Conservation (phyloP, 495 filamentous ascomycete genomes). For the Copromyces sp. region DNA sequence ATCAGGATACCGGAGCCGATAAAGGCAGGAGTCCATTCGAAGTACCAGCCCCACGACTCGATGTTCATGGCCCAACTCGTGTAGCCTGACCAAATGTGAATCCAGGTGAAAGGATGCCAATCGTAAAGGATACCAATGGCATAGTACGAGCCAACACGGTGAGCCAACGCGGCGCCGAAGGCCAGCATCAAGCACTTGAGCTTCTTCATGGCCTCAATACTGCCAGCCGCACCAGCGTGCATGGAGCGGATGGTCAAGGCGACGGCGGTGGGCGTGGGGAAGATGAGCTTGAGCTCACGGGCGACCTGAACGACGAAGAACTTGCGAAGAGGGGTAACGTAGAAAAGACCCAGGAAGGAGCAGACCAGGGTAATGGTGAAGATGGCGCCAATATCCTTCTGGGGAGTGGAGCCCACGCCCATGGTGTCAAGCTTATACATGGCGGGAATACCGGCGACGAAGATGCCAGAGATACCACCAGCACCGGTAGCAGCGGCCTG, state of each 20-base stretch:
- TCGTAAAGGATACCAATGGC: slow-evolving; percentile 55
- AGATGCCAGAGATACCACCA: slow-evolving; percentile 53
- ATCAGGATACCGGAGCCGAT: slow-evolving; percentile 58
- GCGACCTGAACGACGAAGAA: slow-evolving; percentile 61
- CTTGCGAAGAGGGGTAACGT: slow-evolving; percentile 55
- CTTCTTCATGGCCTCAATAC: slow-evolving; percentile 46
- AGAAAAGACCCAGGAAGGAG: slow-evolving; percentile 61
- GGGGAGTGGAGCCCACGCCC: slow-evolving; percentile 32
- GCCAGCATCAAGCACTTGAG: slow-evolving; percentile 43
- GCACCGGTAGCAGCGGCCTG: slow-evolving; percentile 55
- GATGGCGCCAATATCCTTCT: slow-evolving; percentile 46
- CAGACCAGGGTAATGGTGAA: slow-evolving; percentile 51
- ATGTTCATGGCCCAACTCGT: slow-evolving; percentile 45
- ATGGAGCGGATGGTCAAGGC: slow-evolving; percentile 56
- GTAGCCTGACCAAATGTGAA: slow-evolving; percentile 51
- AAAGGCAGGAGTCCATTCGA: slow-evolving; percentile 57
- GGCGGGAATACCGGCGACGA: slow-evolving; percentile 53
- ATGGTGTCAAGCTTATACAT: slow-evolving; percentile 50
- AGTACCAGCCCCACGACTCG: slow-evolving; percentile 57
- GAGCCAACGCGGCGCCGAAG: slow-evolving; percentile 40
- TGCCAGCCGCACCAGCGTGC: slow-evolving; percentile 46
- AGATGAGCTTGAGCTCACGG: slow-evolving; percentile 51
- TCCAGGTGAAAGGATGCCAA: slow-evolving; percentile 57
- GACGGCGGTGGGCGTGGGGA: slow-evolving; percentile 54
- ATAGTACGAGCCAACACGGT: slow-evolving; percentile 51